These are phyloP conservation scores for Auxenochlorella pyrenoidosa DNA, from an alignment of 139 green algal genomes.

Conservation along the genomic window DNA sequence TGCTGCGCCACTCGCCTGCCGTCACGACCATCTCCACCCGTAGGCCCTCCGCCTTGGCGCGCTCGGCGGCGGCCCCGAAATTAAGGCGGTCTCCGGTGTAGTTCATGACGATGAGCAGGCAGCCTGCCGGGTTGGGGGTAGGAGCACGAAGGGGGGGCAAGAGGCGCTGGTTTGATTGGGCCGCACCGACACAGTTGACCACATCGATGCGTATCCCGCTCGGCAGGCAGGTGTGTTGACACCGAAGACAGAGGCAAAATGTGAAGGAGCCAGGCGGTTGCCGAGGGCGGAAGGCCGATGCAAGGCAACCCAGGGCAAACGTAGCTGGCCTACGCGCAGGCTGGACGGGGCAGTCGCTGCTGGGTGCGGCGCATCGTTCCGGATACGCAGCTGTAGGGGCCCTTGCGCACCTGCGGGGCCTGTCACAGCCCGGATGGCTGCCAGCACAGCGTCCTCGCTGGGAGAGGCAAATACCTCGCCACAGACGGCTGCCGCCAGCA, in stretches of 20 bases:
- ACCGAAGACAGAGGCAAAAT: no score
- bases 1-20: background rate
- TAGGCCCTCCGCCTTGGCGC: constrained; percentile 76
- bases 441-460: constrained; percentile 78
- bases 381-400: no score
- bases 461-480: constrained; percentile 92
- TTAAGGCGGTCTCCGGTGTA: constrained; percentile 95
- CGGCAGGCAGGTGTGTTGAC: no score
- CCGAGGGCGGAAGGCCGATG: no score
- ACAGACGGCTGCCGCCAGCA: constrained; percentile 90
- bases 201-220: background rate
- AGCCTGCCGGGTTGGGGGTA: constrained; percentile 65
- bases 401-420: background rate
- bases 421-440: constrained; percentile 79
- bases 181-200: no score
- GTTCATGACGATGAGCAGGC: constrained; percentile 87
- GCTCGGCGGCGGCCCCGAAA: constrained; percentile 92
- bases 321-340: no score
- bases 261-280: no score
- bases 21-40: constrained; percentile 70
- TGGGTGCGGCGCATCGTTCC: no score
- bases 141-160: background rate
- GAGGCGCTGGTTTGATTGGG: no score
- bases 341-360: no score
- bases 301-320: no score